Conservation (phyloP, 202 grass and related monocot genomes). For the Setaria viridis region DNA sequence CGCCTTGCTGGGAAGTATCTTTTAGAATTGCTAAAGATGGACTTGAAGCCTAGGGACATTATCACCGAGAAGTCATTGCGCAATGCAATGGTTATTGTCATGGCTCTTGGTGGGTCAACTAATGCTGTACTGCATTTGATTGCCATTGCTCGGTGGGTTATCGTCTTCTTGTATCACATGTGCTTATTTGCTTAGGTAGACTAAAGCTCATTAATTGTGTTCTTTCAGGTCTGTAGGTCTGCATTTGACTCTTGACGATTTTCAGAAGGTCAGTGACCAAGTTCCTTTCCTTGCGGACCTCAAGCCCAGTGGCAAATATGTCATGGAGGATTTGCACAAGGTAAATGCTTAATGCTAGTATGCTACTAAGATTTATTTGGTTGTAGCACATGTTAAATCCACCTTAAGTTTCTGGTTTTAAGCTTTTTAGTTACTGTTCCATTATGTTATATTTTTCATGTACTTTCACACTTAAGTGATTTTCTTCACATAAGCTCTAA, state of each 20-base stretch:
- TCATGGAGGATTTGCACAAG: conserved; percentile 99
- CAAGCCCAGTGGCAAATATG: conserved; percentile 98
- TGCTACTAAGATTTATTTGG: conserved; percentile 15
- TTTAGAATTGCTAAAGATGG: conserved; percentile 92
- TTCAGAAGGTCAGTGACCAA: conserved; percentile 97
- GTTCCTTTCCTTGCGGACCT: conserved; percentile 99
- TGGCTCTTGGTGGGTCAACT: conserved; percentile 95
- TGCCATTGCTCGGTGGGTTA: conserved; percentile 87
- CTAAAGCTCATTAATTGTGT: conserved; percentile 51
- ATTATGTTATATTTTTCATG: background rate
- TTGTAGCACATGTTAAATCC: conserved; percentile 8
- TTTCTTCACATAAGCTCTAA: conserved; percentile 3
- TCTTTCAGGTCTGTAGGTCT: conserved; percentile 90
- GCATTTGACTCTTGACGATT: conserved; percentile 93
- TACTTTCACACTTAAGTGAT: background rate
- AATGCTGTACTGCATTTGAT: conserved; percentile 99
- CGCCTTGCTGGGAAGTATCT: conserved; percentile 85
- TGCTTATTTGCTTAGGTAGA: conserved; percentile 21
- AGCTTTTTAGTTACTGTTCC: background rate
- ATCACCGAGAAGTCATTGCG: conserved; percentile 91
- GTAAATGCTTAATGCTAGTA: conserved; percentile 48
- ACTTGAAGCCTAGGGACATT: conserved; percentile 93
- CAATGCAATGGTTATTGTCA: conserved; percentile 97
- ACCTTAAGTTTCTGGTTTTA: conserved; percentile 9
- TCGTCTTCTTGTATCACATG: conserved; percentile 6